Evolutionary conservation across 257 asterid species (phyloP).

Genomic region (Nicotiana otophora): DNA sequence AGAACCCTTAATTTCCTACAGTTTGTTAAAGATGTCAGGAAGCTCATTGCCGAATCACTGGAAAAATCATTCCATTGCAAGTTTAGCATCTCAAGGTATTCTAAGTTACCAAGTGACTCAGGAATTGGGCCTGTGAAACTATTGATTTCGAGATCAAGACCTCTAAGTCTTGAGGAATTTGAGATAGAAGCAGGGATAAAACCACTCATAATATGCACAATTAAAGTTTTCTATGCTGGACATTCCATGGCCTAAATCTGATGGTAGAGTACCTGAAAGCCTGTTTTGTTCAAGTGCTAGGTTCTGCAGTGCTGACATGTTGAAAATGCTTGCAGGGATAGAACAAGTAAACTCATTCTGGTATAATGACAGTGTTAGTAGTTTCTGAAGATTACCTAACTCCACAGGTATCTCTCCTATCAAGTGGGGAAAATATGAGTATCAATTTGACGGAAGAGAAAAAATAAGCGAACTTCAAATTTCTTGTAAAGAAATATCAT

Average conservation of each 20-base stretch:
- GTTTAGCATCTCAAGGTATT: not conserved
- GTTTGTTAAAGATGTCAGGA: not conserved
- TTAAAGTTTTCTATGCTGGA: not conserved
- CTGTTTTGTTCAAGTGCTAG: not conserved
- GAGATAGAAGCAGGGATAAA: conserved; percentile 21
- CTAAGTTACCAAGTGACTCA: conserved; percentile 14
- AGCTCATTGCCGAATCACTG: not conserved
- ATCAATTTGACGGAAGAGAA: not conserved
- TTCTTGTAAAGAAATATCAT: not conserved
- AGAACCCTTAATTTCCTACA: not conserved
- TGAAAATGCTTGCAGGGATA: conserved; percentile 11
- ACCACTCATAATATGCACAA: conserved; percentile 7
- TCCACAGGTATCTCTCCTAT: conserved; percentile 15
- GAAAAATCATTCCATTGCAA: not conserved
- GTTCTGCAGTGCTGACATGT: not conserved
- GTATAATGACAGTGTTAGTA: not conserved
- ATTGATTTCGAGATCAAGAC: conserved; percentile 7
- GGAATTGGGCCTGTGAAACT: conserved; percentile 22
- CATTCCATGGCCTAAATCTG: conserved; percentile 10
- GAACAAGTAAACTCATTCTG: not conserved
- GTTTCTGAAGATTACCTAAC: conserved; percentile 6
- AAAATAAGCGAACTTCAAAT: not conserved
- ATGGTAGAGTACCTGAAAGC: conserved; percentile 21
- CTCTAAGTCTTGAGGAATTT: conserved; percentile 16
- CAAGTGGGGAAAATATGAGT: not conserved